Evolutionary conservation across 257 asterid species (phyloP).

Genomic region (Rhazya stricta): DNA sequence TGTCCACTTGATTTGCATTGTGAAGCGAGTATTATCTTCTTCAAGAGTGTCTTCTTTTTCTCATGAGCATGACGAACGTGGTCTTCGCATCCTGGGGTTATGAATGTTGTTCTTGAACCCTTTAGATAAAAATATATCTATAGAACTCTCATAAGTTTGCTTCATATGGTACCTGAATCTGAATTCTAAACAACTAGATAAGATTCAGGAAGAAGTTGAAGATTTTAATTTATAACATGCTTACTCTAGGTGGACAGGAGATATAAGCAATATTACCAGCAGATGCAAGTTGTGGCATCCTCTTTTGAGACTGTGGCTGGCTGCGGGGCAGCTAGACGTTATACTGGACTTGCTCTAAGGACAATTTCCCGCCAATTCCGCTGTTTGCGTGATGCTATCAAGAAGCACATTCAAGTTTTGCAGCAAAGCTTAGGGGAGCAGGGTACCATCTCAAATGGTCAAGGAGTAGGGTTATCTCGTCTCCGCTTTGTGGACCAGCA

Average conservation of each 20-base stretch:
- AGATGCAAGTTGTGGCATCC: constrained; percentile 56
- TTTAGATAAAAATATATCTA: neutral
- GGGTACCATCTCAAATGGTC: constrained; percentile 26
- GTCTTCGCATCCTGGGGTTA: neutral
- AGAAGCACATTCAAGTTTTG: constrained; percentile 49
- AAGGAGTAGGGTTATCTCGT: constrained; percentile 47
- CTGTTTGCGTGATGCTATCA: constrained; percentile 53
- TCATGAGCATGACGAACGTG: neutral
- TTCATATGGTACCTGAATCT: neutral
- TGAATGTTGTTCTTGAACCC: neutral
- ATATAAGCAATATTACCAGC: constrained; percentile 57
- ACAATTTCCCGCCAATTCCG: constrained; percentile 73
- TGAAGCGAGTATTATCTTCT: neutral
- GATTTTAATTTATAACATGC: constrained; percentile 9
- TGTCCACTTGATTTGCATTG: neutral
- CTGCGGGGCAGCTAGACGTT: constrained; percentile 56
- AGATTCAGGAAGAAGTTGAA: neutral
- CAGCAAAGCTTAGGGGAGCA: constrained; percentile 55
- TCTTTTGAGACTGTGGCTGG: constrained; percentile 63
- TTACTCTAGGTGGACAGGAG: constrained; percentile 55
- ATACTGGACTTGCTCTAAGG: constrained; percentile 59
- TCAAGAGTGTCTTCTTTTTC: neutral
- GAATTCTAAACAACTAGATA: neutral
- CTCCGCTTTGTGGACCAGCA: constrained; percentile 64
- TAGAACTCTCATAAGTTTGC: neutral